Evolutionary conservation across 176 grass and related monocot species (phyloP).

Genomic region (Triticum dicoccoides): DNA sequence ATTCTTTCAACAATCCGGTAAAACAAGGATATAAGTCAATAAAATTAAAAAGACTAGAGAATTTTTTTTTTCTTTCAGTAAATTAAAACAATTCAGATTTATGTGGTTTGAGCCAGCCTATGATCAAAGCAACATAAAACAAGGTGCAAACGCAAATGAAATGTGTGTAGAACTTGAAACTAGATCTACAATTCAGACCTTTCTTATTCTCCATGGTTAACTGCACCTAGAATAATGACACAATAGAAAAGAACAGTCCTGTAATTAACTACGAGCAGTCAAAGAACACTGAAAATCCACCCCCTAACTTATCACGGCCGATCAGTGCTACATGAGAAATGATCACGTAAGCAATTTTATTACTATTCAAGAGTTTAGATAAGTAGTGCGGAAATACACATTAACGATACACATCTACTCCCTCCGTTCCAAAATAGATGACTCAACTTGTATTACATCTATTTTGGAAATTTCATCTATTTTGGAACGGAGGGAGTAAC

Average conservation of each 20-base stretch:
- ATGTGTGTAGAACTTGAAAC: not conserved
- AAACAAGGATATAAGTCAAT: not conserved
- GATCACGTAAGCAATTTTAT: not conserved
- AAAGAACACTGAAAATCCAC: not conserved
- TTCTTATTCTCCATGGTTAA: not conserved
- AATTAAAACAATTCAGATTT: not conserved
- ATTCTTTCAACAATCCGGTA: not conserved
- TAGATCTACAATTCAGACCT: not conserved
- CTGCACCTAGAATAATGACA: not conserved
- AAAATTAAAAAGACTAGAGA: not conserved
- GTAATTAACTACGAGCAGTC: not conserved
- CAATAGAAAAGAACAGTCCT: accelerated
- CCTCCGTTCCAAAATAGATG: no score
- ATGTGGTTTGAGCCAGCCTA: not conserved
- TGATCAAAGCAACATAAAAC: not conserved
- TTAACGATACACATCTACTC: not conserved
- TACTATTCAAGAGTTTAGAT: not conserved
- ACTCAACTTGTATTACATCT: no score
- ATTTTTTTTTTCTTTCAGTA: not conserved
- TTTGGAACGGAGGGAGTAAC: not conserved
- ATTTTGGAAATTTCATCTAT: no score
- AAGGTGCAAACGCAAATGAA: not conserved
- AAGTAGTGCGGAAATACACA: not conserved
- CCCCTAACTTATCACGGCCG: not conserved
- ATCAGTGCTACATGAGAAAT: not conserved